Base-by-base conservation (phyloP, 306 rosid genomes). In the Vicia faba region DNA sequence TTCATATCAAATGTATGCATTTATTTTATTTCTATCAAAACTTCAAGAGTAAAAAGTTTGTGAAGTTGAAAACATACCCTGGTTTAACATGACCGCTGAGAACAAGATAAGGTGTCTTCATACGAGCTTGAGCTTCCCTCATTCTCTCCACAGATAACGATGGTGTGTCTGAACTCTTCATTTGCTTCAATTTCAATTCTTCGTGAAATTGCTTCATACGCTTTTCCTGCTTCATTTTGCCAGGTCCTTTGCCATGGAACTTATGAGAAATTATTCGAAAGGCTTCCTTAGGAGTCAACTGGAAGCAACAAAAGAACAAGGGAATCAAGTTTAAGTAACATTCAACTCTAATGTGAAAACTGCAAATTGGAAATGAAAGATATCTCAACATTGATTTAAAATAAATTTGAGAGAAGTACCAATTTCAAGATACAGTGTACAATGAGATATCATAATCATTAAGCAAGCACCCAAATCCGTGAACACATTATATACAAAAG, bases 171-270 rank as follows among this genome's bases (percentile, higher is more conserved):
- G 95, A 86, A 75, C 95, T 89, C 86, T 84, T 88, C 98, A 93
- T 93, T 66, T 84, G 91, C 75, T 93, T 93, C 87, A 89, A 71
- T 82, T 88, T 89, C 65, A 89, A 74, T 71, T 93, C 98, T 83
- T 93, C 95, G 3, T 83, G 79, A 77, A 69, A 89, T 75, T 90
- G 97, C 84, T 85, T 93, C 87, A 81, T 77, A 61, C 97, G 95
- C 79, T 93, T 93, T 81, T 93, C 99, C 82, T 84, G 99, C 79
- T 93, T 90, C 99, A 86, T 89, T 84, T 90, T 93, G 20, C 97
- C 97, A 71, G 96, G 99, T 5, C 88, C 90, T 82, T 93, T 90
- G 29, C 99, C 99, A 41, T 93, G 97, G 74, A 93, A 93, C 80
- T 82, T 85, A 28, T 93, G 99, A 11, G 99, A 93, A 67, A 88